These are phyloP conservation scores for Talaromyces borbonicus DNA, from an alignment of 495 filamentous ascomycete species.

Conservation along the genomic window DNA sequence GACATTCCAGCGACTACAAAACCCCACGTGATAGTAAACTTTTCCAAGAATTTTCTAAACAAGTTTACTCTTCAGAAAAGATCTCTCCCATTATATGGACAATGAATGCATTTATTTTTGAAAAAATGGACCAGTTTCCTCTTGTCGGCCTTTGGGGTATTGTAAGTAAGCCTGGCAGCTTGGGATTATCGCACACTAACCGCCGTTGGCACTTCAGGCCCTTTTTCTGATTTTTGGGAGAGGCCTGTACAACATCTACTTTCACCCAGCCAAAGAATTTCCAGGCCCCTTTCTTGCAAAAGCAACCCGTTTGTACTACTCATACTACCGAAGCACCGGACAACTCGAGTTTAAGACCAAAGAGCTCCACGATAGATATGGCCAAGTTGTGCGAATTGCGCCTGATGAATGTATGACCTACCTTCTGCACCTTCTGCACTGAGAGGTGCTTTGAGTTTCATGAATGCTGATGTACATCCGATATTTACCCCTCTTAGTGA, in stretches of 20 bases:
- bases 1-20: not conserved
- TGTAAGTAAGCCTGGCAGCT: not conserved
- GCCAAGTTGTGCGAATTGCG: constrained; percentile 33
- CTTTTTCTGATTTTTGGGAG: not conserved
- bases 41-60: not conserved
- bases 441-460: not conserved
- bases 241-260: constrained; percentile 13
- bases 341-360: constrained; percentile 27
- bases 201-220: not conserved
- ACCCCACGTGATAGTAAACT: not conserved
- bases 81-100: not conserved
- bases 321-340: constrained; percentile 18
- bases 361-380: constrained; percentile 33
- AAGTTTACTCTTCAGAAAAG: not conserved
- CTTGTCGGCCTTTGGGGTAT: not conserved
- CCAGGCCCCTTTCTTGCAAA: constrained; percentile 39
- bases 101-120: not conserved
- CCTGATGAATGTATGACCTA: not conserved
- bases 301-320: not conserved
- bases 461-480: not conserved
- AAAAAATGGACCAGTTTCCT: not conserved
- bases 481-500: not conserved
- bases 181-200: not conserved
- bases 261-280: constrained; percentile 30
- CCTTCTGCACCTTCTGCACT: not conserved